Evolutionary conservation across 495 filamentous ascomycete species (phyloP).

Genomic region (Aspergillus heteromorphus): DNA sequence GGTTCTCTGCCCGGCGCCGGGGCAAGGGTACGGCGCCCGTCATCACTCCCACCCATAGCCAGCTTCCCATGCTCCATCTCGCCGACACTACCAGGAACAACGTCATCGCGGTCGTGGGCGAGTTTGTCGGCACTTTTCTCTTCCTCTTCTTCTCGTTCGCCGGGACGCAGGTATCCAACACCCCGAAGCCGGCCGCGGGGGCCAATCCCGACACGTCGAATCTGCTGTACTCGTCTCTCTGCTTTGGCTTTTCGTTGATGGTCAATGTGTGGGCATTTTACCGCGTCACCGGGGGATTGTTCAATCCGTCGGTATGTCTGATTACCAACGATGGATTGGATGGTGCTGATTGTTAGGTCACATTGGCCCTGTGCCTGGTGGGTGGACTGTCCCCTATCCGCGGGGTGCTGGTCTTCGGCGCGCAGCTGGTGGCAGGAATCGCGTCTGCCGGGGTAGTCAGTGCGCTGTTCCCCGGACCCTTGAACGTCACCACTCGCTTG

Average conservation of each 20-base stretch:
- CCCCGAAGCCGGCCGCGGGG: conserved; percentile 28
- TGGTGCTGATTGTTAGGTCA: conserved; percentile 37
- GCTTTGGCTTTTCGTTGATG: conserved; percentile 69
- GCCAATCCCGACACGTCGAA: conserved; percentile 35
- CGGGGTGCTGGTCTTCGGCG: conserved; percentile 43
- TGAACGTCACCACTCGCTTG: conserved; percentile 58
- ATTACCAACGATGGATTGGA: background rate
- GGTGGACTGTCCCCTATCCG: conserved; percentile 51
- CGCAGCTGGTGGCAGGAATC: conserved; percentile 56
- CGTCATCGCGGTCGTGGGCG: conserved; percentile 57
- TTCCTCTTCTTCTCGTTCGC: conserved; percentile 82
- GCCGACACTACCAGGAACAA: conserved; percentile 40
- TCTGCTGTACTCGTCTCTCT: conserved; percentile 65
- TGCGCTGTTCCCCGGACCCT: conserved; percentile 55
- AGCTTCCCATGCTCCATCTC: conserved; percentile 38
- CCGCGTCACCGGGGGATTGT: conserved; percentile 27
- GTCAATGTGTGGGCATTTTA: conserved; percentile 70
- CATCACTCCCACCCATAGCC: conserved; percentile 5
- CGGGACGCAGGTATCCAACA: conserved; percentile 69
- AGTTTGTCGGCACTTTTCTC: conserved; percentile 76
- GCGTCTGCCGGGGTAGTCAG: conserved; percentile 56
- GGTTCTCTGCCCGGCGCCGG: background rate
- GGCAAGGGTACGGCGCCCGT: background rate
- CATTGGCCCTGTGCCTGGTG: conserved; percentile 51
- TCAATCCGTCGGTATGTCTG: conserved; percentile 64